Evolutionary conservation across 106 monocot species (phyloP).

Genomic region (Dendrobium officinale): DNA sequence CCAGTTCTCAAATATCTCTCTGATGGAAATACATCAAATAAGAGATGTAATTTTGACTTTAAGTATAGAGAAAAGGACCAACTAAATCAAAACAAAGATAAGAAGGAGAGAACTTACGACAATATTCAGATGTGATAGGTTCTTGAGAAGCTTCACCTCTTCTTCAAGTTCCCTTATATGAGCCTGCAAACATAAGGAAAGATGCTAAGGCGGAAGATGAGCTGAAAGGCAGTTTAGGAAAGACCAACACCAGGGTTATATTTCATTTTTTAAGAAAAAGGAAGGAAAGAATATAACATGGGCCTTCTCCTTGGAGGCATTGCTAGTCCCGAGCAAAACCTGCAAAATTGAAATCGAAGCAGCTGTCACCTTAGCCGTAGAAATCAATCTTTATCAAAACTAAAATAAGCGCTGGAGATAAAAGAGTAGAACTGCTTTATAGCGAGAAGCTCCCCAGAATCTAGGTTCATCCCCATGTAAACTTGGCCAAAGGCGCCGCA

Average conservation of each 20-base stretch:
- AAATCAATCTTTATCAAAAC: not conserved
- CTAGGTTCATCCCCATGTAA: constrained; percentile 97
- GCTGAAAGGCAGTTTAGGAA: not conserved
- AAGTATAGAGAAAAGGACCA: not conserved
- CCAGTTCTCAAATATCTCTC: constrained; percentile 65
- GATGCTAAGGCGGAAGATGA: not conserved
- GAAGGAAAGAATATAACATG: constrained; percentile 48
- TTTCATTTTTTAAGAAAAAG: not conserved
- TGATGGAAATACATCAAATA: constrained; percentile 14
- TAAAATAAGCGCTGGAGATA: not conserved
- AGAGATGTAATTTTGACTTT: not conserved
- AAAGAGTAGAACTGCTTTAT: constrained; percentile 58
- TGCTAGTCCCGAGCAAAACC: constrained; percentile 80
- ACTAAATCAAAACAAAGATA: not conserved
- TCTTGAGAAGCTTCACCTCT: constrained; percentile 94
- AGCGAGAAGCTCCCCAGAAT: constrained; percentile 84
- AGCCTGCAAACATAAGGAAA: constrained; percentile 30
- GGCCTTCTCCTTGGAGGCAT: constrained; percentile 76
- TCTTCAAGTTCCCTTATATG: constrained; percentile 90
- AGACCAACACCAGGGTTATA: not conserved
- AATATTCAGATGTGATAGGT: constrained; percentile 81
- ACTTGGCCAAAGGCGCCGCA: constrained; percentile 90
- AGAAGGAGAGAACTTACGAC: constrained; percentile 62
- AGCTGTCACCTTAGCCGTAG: not conserved
- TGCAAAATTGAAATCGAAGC: constrained; percentile 21